Conservation (phyloP, 306 rosid genomes). For the Begonia peltatifolia region DNA sequence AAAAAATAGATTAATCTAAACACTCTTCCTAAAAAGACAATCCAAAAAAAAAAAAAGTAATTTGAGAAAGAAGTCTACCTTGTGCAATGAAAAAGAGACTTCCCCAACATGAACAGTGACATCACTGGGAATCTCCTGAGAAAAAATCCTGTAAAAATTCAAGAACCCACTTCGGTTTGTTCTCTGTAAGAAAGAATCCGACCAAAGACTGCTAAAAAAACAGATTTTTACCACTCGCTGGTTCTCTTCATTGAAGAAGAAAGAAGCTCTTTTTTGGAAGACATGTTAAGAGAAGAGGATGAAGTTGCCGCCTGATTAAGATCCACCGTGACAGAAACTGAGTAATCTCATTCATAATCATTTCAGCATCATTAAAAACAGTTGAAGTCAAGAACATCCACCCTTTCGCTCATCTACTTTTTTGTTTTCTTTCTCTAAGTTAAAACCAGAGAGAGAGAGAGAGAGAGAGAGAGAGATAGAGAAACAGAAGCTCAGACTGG, state of each 20-base stretch:
- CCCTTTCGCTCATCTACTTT: background rate
- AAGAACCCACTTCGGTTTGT: background rate
- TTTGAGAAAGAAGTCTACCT: slow-evolving; percentile 28
- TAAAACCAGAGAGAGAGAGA: slow-evolving; percentile 11
- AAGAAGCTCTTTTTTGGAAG: slow-evolving; percentile 64
- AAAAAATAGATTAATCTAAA: background rate
- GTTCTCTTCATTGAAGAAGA: slow-evolving; percentile 83
- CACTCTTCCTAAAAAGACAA: background rate
- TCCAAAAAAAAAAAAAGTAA: background rate
- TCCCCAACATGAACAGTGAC: slow-evolving; percentile 62
- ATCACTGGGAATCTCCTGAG: slow-evolving; percentile 96
- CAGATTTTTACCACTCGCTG: slow-evolving; percentile 61
- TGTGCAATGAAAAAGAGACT: slow-evolving; percentile 69
- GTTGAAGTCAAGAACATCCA: slow-evolving; percentile 2
- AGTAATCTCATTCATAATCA: slow-evolving; percentile 17
- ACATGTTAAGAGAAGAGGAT: slow-evolving; percentile 32
- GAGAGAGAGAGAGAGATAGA: background rate
- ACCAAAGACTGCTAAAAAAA: slow-evolving; percentile 5
- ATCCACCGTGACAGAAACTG: slow-evolving; percentile 43
- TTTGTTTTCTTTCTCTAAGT: slow-evolving; percentile 2
- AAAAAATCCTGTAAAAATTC: slow-evolving; percentile 56
- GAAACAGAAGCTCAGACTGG: background rate
- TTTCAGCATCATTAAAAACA: slow-evolving; percentile 17
- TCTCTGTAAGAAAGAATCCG: slow-evolving; percentile 6
- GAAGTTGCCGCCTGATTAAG: slow-evolving; percentile 24